Base-by-base conservation (phyloP, 257 asterid genomes). In the Nicotiana benthamiana region DNA sequence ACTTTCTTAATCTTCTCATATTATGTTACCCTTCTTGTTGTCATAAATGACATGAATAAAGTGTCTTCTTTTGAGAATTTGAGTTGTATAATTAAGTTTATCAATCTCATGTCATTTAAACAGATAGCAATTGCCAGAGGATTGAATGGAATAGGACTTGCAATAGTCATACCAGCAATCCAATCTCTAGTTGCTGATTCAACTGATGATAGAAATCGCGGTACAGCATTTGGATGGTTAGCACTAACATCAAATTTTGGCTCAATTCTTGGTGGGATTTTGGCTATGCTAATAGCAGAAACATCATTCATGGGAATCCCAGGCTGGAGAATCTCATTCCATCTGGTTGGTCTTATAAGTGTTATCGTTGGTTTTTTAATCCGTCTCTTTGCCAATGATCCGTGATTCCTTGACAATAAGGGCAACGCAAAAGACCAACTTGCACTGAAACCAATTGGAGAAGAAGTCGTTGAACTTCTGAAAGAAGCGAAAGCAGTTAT, bases 291-390 rank as follows among this genome's bases (percentile, higher is more conserved):
- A 1, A 46, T 94, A 15, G 97, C 98, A 67, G 87, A 93, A 60
- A 81, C 92, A 3, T 65, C 97, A 1, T 77, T 91, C 84, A 67
- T 90, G 89, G 98, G 98, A 10, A 89, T 94, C 26, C 90, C 97
- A 0, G 98, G 98, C 48, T 94, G 98, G 98, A 86, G 97, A 83
- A 80, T 94, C 3, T 93, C 97, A 12, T 94, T 94, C 82, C 97
- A 91, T 86, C 75, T 94, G 17, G 96, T 94, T 22, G 98, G 89
- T 27, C n/a, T 90, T 12, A 16, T 94, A 67, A 94, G 98, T 63
- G 87, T 93, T 36, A 48, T 91, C 5, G 86, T 94, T 11, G 98
- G 98, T 12, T 72, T 90, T 80, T 81, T 89, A 24, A 93, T 94
- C 52, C 77, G 83, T 46, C 75, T 90, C 20, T 93, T 93, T 48